Evolutionary conservation across 2,329 filamentous ascomycete species (phyloP), one percentile per base, ranked within the genome.

Genomic region (Thielaviopsis punctulata): DNA sequence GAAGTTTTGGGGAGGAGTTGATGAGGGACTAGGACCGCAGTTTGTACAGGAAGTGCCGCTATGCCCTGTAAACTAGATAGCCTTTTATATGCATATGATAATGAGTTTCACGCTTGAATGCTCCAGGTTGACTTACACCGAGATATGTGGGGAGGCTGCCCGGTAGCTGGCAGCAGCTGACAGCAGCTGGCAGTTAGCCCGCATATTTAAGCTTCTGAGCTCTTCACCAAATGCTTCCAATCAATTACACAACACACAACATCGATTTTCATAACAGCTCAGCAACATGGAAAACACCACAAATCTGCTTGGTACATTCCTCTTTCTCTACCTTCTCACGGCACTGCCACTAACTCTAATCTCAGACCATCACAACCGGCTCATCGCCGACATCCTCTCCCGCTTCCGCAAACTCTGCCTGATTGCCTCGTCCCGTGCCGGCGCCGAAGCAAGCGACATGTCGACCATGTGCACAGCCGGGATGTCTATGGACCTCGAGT

Each of bases 401-500:
- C 67, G 64, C 53, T 70, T 69, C 60, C 66, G 67, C 53, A 65
- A 64, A 25, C 65, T 71, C 46, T 68, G 69, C 61, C 65, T 68
- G 62, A 62, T 69, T 12, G 66, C 68, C 48, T 70, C 68, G 25
- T 51, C 52, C 8, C 52, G 48, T 19, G 63, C 67, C 39, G 68
- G 69, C 39, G 67, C 66, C 18, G 63, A 67, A 22, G 65, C 61
- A 47, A 67, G 68, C 52, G 67, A 66, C 52, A 67, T 68, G 0
- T 64, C 69, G 50, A 62, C 65, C 55, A 66, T 69, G 53, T 66
- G 68, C 48, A 68, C 70, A 25, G 63, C 65, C 4, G 65, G 67
- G 44, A 65, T 71, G 25, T 66, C 67, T 36, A 69, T 70, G 62
- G 67, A 68, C 60, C 66, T 68, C 58, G 68, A 70, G 50, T 71